phyloP scores from a whole-genome alignment of 768 basidiomycete species.

The Leccinum pellstonianum region DNA sequence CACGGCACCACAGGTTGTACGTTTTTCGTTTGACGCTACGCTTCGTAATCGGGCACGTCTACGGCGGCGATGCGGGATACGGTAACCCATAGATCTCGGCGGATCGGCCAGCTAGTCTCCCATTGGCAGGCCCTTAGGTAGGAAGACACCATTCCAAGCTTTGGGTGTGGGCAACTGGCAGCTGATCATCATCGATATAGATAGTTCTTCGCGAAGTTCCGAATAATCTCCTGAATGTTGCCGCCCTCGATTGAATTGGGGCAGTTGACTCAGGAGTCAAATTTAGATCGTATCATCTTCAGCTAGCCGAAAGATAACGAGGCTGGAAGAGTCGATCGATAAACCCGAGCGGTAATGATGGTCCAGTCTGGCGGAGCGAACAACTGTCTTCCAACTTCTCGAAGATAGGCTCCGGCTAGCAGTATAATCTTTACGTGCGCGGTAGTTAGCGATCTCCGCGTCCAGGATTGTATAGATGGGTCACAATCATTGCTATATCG shows the following conservation, averaged over 20 bases:
- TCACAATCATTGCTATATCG: not conserved
- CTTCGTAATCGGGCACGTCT: conserved; percentile 2
- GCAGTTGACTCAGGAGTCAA: not conserved
- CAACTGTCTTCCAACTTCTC: not conserved
- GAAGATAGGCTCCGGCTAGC: not conserved
- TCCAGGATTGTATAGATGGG: not conserved
- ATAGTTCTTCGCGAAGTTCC: conserved; percentile 1
- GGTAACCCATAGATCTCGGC: not conserved
- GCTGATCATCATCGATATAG: not conserved
- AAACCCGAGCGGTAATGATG: not conserved
- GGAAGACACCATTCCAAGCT: not conserved
- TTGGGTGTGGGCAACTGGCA: not conserved
- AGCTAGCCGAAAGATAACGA: not conserved
- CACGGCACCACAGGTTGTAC: not conserved
- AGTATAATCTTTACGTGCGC: not conserved
- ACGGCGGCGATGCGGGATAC: conserved; percentile 5
- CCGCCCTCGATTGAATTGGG: not conserved
- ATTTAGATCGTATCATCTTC: not conserved
- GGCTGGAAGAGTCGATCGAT: not conserved
- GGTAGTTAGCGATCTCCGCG: not conserved
- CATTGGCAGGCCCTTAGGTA: not conserved
- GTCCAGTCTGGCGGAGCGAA: not conserved
- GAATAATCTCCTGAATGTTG: not conserved
- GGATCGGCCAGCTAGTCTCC: not conserved
- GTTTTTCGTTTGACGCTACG: not conserved